Evolutionary conservation across 192 early-diverging fungal species (phyloP).

Genomic region (Entomortierella parvispora): DNA sequence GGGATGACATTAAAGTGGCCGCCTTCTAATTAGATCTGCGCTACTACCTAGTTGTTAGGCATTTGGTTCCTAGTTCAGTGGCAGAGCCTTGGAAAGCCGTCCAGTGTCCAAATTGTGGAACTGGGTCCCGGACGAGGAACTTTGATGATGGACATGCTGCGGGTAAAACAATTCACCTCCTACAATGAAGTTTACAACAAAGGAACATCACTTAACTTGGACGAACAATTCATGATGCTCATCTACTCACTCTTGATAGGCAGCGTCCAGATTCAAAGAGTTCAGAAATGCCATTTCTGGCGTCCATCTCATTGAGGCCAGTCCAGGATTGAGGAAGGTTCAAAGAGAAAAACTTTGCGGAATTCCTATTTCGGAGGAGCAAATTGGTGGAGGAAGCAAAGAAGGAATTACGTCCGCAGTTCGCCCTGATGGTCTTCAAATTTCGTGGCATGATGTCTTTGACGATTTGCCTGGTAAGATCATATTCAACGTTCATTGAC

Average conservation of each 20-base stretch:
- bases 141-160: conserved; percentile 90
- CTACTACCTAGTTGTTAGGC: conserved; percentile 69
- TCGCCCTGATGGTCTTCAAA: conserved; percentile 54
- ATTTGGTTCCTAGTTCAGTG: conserved; percentile 92
- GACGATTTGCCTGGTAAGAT: conserved; percentile 65
- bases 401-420: conserved; percentile 37
- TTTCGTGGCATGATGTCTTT: conserved; percentile 77
- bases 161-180: conserved; percentile 54
- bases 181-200: not conserved
- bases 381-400: conserved; percentile 24
- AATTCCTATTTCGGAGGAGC: conserved; percentile 43
- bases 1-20: not conserved
- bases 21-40: not conserved
- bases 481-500: not conserved
- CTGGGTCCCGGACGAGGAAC: conserved; percentile 96
- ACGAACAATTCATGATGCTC: too few relatives aligned
- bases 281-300: conserved; percentile 69
- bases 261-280: conserved; percentile 71
- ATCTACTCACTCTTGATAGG: conserved; percentile 43
- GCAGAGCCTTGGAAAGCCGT: conserved; percentile 73
- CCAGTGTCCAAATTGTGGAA: conserved; percentile 70
- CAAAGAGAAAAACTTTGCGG: conserved; percentile 67
- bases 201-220: too few relatives aligned
- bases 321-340: conserved; percentile 74
- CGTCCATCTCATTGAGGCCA: conserved; percentile 89